Evolutionary conservation across 2,329 filamentous ascomycete species (phyloP).

Genomic region (Ascochyta rabiei): DNA sequence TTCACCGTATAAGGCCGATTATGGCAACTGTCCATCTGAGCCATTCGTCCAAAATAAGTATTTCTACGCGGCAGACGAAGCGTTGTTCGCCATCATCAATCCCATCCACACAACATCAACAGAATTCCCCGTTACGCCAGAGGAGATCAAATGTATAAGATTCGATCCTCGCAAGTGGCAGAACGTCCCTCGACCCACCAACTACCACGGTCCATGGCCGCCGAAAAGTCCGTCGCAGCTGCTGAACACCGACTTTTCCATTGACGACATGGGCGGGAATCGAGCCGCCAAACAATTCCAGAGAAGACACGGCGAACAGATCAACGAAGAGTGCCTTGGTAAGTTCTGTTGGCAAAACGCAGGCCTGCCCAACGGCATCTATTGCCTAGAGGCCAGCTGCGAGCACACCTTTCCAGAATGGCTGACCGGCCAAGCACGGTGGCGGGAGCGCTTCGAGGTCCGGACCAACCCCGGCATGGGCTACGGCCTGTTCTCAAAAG

Average conservation of each 20-base stretch:
- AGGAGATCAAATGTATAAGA: background rate
- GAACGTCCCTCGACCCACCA: background rate
- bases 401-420: slow-evolving; percentile 15
- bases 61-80: background rate
- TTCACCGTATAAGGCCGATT: background rate
- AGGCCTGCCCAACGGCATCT: background rate
- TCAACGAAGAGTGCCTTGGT: slow-evolving; percentile 1
- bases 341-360: slow-evolving; percentile 12
- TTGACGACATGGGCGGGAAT: background rate
- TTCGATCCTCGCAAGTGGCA: slow-evolving; percentile 1
- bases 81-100: background rate
- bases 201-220: slow-evolving; percentile 3
- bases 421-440: slow-evolving; percentile 1
- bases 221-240: slow-evolving; percentile 1
- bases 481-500: background rate
- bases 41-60: background rate
- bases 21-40: background rate
- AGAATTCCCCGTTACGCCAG: background rate
- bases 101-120: background rate
- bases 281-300: background rate
- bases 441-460: slow-evolving; percentile 10
- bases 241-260: background rate
- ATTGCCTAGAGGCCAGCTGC: slow-evolving; percentile 1
- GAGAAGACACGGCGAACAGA: background rate
- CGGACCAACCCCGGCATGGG: background rate